Evolutionary conservation across 495 filamentous ascomycete genomes (phyloP), one percentile per base, ranked within the genome.

Genomic region (Astrothelium subdiscretum): DNA sequence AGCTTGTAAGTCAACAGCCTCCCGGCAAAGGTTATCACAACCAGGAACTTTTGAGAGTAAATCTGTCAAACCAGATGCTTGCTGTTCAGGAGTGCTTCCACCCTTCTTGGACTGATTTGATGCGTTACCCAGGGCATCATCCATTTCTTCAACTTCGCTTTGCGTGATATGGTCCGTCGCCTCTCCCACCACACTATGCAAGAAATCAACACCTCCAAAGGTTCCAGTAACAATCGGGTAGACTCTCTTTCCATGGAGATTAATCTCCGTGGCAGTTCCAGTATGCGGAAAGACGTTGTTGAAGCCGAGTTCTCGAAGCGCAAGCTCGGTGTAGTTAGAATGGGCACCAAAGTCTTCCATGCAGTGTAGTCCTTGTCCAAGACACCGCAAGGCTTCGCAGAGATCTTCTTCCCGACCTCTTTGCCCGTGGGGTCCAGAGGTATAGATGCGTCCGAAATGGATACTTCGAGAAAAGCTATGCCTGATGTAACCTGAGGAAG

Each of bases 271-370:
- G 10, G 76, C 75, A 0, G 79, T 76, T n/a, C 94, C 94, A 48
- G 84, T 87, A 66, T 97, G 92, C 4, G 92, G 78, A 69, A 97
- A 98, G 24, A 98, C 87, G 57, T 86, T 83, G 59, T 77, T 79
- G 65, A 88, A 86, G 11, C 90, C 91, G 62, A 97, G 81, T 68
- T 98, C 94, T 2, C 89, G 85, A 31, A 98, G 79, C 8, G 81
- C 87, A 31, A 97, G 83, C 74, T 98, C 94, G 61, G 84, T 84
- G 73, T 98, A 96, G 71, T 98, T 98, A 40, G 88, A 92, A 71
- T 98, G 94, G 3, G 94, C 94, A 20, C 88, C 89, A 67, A 96
- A 98, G 71, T 98, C 92, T 72, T 98, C 94, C 58, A 97, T 79
- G 66, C 88, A 94, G 75, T 98, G 94, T 1, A 98, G 81, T 22